phyloP scores from a whole-genome alignment of 106 monocot species.

The Dendrobium nobile region DNA sequence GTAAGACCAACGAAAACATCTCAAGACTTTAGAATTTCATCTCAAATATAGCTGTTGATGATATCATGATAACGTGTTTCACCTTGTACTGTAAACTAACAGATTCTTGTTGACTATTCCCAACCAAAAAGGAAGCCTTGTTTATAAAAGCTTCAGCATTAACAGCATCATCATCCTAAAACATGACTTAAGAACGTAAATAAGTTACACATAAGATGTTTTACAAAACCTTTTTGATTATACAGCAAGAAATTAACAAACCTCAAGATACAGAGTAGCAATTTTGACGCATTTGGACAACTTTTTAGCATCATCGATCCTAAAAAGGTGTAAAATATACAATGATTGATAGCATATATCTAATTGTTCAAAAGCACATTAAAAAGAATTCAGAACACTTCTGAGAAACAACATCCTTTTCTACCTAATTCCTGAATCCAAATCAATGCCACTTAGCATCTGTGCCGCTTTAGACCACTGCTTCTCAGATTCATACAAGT shows the following conservation, averaged over 20 bases:
- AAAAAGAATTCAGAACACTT: not conserved
- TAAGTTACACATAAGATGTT: not conserved
- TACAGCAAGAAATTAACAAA: constrained; percentile 12
- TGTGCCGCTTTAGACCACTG: constrained; percentile 98
- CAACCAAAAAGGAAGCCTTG: constrained; percentile 98
- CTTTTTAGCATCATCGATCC: constrained; percentile 93
- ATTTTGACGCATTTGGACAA: constrained; percentile 97
- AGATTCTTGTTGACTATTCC: constrained; percentile 80
- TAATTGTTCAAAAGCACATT: constrained; percentile 1
- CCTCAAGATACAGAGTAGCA: constrained; percentile 98
- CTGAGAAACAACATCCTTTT: not conserved
- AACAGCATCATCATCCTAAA: constrained; percentile 91
- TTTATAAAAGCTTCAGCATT: constrained; percentile 97
- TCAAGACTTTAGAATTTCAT: not conserved
- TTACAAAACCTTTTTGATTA: not conserved
- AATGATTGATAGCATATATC: not conserved
- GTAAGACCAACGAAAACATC: not conserved
- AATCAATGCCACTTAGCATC: constrained; percentile 96
- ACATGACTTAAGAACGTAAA: constrained; percentile 5
- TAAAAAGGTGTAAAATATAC: constrained; percentile 7
- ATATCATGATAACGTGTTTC: not conserved
- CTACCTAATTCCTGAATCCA: constrained; percentile 95
- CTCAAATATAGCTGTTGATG: not conserved
- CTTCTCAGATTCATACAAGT: constrained; percentile 94
- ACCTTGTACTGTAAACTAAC: constrained; percentile 97